A percentile compares a stretch with the other conserved stretches of the same genome.
phyloP scores from a whole-genome alignment of 371 early-diverging fungal genomes.

The Mucor plumbeus region DNA sequence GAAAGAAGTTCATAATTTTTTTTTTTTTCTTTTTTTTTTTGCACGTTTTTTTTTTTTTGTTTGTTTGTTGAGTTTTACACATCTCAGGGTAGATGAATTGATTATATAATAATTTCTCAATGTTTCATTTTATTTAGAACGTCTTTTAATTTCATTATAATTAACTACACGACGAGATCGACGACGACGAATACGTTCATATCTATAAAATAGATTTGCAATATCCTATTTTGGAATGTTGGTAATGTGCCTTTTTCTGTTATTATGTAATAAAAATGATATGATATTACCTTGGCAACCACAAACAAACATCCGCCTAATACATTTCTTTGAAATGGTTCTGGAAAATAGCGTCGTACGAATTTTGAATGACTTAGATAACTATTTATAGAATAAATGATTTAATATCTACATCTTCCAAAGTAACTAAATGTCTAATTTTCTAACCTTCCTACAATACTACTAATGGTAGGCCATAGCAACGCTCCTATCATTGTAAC shows the following conservation, averaged over 20 bases:
- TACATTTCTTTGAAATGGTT: constrained; percentile 57
- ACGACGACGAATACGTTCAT: constrained; percentile 25
- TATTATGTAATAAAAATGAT: background rate
- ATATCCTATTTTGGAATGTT: constrained; percentile 25
- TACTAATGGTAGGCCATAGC: constrained; percentile 42
- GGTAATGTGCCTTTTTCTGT: background rate
- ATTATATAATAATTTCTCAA: background rate
- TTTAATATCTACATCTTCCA: background rate
- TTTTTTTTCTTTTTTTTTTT: background rate
- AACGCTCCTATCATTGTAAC: constrained; percentile 53
- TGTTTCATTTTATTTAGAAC: constrained; percentile 14
- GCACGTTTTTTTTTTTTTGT: constrained; percentile 4
- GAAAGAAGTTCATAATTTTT: background rate
- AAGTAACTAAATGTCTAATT: background rate
- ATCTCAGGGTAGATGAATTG: background rate
- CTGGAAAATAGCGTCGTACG: constrained; percentile 48
- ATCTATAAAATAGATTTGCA: constrained; percentile 30
- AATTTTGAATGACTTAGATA: constrained; percentile 44
- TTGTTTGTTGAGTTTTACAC: background rate
- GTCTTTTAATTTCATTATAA: constrained; percentile 20
- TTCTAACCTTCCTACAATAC: constrained; percentile 31
- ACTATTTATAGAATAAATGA: constrained; percentile 26
- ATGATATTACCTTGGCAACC: constrained; percentile 42
- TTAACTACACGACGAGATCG: constrained; percentile 14
- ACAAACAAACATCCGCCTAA: constrained; percentile 61